Evolutionary conservation across 75 land plant species (phyloP), one percentile per base, ranked within the genome.

Genomic region (Sequoiadendron giganteum): DNA sequence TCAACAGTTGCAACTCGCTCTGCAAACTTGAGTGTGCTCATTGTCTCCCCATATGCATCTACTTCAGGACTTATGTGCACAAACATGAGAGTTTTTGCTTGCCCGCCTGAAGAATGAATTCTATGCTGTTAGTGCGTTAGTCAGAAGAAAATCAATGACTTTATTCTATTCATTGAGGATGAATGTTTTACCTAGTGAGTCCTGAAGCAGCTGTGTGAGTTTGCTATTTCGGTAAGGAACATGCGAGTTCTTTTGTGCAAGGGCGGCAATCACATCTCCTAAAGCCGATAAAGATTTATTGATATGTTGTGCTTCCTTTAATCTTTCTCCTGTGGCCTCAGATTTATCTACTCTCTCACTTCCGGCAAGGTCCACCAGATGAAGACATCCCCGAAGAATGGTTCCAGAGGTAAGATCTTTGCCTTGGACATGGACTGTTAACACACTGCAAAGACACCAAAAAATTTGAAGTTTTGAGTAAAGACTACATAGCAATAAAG

Each of bases 61-160:
- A 87, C 86, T 49, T 98, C 99, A 15, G 99, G 99, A 88, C 97
- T 98, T 87, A 97, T 95, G 88, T 98, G 99, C 80, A 97, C 99
- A 93, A 98, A 96, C 99, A 98, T 98, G 30, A 98, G 87, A 52
- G 97, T 94, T 91, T 98, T 98, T 49, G 99, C 99, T 84, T 98
- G 97, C 55, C 99, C 99, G 45, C 99, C 99, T 97, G 86, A 77
- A 81, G 61, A 58, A 82, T 39, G 28, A 75, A 56, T 14, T 36
- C 65, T 8, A 32, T 8, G 18, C 36, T 19, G 32, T 85, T 55
- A 36, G 28, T 36, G 52, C 28, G 11, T 49, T 56, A 52, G 38
- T 15, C 85, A 36, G 21, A 32, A 19, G 42, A 34, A 36, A 85
- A 85, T 32, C 13, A 56, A 5, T 54, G 16, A 21, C 11, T 55